Base-by-base conservation (phyloP, 2,329 filamentous ascomycete species). In the Alternaria novae-zelandiae region DNA sequence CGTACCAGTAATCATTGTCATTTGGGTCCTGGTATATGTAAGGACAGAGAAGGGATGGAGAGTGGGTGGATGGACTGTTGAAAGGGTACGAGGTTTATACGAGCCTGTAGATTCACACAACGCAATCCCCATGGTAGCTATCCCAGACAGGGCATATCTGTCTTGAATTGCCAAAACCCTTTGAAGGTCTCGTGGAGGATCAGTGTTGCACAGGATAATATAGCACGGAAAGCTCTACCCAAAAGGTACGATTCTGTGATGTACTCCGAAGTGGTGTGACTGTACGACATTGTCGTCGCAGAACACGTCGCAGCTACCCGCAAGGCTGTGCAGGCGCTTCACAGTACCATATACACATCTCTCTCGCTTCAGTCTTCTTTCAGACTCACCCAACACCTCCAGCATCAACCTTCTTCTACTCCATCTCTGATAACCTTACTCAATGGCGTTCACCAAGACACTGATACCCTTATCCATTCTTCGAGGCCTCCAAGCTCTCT, bases 1-100 rank as follows among this genome's bases (percentile, higher is more conserved):
- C 4, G 30, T 47, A 5, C 12, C 7, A 10, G 21, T 57, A 2
- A 17, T 57, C 17, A 9, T 32, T 3, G 7, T 43, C 10, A 9
- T 50, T 12, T 36, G 11, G n/a, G 4, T 23, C 12, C 5, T 50
- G 13, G 8, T 21, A 2, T 50, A 57, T 30, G 7, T 8, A 3
- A 57, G 30, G 2, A 50, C 20, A 4, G 45, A 28, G n/a, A 43
- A 44, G 15, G 45, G n/a, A 5, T 57, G 54, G 26, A 30, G 54
- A 3, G 44, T 32, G 2, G 45, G 23, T 20, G n/a, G 36, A 17
- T 45, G 36, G 36, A 28, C 7, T 15, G 3, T 57, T 15, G 43
- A 47, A 13, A 23, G 20, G 20, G 44, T 30, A 57, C n/a, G 6
- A 11, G 20, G 11, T 50, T 17, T n/a, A 5, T 50, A 50, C 7